Evolutionary conservation across 495 filamentous ascomycete genomes (phyloP).

Genomic region (Aspergillus indologenus): DNA sequence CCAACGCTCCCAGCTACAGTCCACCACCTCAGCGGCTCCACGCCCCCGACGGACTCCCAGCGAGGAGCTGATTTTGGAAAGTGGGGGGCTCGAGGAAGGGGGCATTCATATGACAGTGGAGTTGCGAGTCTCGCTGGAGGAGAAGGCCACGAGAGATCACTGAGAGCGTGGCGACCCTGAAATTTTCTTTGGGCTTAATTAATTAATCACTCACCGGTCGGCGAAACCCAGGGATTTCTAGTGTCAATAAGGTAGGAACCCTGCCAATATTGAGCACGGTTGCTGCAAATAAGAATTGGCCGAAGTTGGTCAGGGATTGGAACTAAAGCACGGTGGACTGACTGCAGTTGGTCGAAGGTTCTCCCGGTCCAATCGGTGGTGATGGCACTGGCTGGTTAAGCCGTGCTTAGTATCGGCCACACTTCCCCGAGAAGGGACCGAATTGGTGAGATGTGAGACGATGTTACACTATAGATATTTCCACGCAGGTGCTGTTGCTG

Average conservation of each 20-base stretch:
- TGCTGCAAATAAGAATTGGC: not conserved
- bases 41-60: slow-evolving; percentile 32
- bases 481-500: too few relatives aligned
- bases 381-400: too few relatives aligned
- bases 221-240: not conserved
- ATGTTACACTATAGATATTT: too few relatives aligned
- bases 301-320: too few relatives aligned
- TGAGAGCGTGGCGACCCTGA: not conserved
- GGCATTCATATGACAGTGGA: slow-evolving; percentile 48
- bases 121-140: slow-evolving; percentile 39
- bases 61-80: slow-evolving; percentile 45
- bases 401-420: too few relatives aligned
- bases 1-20: not conserved
- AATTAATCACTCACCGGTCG: not conserved
- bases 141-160: slow-evolving; percentile 6
- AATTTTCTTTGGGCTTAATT: not conserved
- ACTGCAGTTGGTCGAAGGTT: too few relatives aligned
- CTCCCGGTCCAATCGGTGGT: too few relatives aligned
- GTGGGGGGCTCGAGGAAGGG: slow-evolving; percentile 21
- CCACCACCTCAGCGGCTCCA: slow-evolving; percentile 27
- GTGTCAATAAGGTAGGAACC: too few relatives aligned
- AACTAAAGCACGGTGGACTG: too few relatives aligned
- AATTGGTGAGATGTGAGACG: too few relatives aligned
- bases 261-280: too few relatives aligned
- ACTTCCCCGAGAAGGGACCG: not conserved